A percentile compares a stretch with the other conserved stretches of the same genome.
Evolutionary conservation across 495 filamentous ascomycete species (phyloP).

Genomic region (Penicillium lagena): DNA sequence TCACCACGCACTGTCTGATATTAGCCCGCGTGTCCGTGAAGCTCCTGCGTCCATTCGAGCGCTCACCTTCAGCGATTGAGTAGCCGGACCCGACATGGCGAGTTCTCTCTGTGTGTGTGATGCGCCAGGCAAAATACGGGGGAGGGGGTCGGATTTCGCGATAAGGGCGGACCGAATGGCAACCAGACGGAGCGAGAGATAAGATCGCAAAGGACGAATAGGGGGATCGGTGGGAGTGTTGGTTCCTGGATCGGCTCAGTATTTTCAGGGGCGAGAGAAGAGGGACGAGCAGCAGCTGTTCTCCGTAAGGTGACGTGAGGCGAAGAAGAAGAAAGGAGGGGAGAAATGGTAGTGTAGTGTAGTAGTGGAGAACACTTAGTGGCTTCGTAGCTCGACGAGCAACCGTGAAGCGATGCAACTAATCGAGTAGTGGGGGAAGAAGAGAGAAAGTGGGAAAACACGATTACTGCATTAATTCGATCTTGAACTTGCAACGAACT

Average conservation of each 20-base stretch:
- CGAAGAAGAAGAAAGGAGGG: slow-evolving; percentile 6
- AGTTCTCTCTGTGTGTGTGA: slow-evolving; percentile 19
- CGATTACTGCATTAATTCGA: not conserved
- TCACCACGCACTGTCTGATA: slow-evolving; percentile 79
- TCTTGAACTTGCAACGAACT: not conserved
- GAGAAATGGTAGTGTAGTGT: not conserved
- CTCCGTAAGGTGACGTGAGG: not conserved
- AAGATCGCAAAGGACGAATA: not conserved
- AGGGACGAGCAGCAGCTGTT: not conserved
- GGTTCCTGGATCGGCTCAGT: no score
- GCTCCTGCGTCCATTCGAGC: slow-evolving; percentile 3
- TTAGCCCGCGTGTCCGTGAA: slow-evolving; percentile 8
- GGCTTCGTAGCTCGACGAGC: no score
- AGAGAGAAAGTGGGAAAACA: not conserved
- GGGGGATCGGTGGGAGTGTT: not conserved
- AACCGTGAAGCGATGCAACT: not conserved
- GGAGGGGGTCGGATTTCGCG: not conserved
- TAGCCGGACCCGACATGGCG: slow-evolving; percentile 63
- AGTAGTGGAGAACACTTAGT: no score
- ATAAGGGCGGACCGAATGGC: slow-evolving; percentile 2
- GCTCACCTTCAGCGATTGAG: slow-evolving; percentile 69
- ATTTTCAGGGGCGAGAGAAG: not conserved
- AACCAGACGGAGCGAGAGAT: slow-evolving; percentile 4
- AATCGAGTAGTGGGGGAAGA: slow-evolving; percentile 9
- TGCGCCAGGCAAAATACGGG: slow-evolving; percentile 6